These are phyloP conservation scores for Phytophthora nicotianae DNA, from an alignment of 352 stramenopile species.

Conservation along the genomic window DNA sequence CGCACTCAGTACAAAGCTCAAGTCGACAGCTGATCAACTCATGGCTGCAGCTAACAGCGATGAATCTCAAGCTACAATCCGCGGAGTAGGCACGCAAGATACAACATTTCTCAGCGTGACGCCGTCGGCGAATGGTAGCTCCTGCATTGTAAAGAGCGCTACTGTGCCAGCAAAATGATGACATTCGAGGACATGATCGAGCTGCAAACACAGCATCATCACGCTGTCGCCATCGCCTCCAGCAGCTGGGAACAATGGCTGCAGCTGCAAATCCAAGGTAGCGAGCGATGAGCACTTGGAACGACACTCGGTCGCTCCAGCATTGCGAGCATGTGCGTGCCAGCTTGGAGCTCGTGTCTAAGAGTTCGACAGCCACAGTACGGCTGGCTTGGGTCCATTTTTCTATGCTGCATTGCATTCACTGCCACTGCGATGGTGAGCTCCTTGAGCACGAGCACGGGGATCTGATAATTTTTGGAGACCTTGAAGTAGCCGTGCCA, in stretches of 20 bases:
- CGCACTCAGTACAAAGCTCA: too few species aligned
- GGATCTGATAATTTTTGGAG: conserved; percentile 25
- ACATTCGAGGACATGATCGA: neutral
- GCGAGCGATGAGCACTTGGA: neutral
- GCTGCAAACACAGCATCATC: conserved; percentile 13
- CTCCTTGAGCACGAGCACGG: conserved; percentile 8
- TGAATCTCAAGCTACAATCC: conserved; percentile 1
- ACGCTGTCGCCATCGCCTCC: neutral
- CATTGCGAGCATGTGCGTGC: conserved; percentile 7
- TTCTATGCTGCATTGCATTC: conserved; percentile 1
- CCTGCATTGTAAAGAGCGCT: neutral
- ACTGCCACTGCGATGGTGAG: conserved; percentile 22
- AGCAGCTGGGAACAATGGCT: neutral
- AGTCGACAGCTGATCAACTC: too few species aligned
- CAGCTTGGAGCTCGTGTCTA: neutral
- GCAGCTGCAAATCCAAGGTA: conserved; percentile 18
- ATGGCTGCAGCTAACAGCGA: too few species aligned
- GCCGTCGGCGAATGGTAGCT: neutral
- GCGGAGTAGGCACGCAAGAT: conserved; percentile 19
- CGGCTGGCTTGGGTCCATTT: neutral
- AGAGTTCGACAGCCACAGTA: conserved; percentile 5
- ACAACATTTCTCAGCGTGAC: conserved; percentile 6
- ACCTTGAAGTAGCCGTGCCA: conserved; percentile 23
- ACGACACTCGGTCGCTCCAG: neutral
- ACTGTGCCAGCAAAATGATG: neutral